Evolutionary conservation across 2,329 filamentous ascomycete genomes (phyloP).

Genomic region (Beauveria sp.): DNA sequence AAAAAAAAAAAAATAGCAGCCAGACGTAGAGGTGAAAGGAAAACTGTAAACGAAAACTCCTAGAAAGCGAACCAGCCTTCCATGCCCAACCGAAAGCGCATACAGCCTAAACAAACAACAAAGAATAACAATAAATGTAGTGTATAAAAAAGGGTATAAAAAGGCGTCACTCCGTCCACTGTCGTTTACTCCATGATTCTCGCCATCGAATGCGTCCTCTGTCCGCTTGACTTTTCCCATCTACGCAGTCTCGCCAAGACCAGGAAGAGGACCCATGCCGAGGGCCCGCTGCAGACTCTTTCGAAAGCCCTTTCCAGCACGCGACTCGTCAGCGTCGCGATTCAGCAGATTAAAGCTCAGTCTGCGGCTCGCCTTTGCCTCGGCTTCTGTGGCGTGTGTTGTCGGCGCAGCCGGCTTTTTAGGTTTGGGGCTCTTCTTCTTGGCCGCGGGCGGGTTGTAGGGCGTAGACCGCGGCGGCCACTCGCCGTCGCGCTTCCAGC

Average conservation of each 20-base stretch:
- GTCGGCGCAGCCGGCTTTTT: constrained; percentile 23
- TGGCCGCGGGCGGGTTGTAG: constrained; percentile 27
- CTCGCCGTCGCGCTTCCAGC: constrained; percentile 89
- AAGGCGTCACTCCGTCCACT: neutral
- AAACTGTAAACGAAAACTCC: neutral
- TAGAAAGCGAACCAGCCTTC: neutral
- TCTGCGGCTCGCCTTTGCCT: constrained; percentile 28
- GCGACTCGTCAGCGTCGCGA: constrained; percentile 26
- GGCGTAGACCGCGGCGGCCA: constrained; percentile 63
- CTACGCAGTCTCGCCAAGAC: constrained; percentile 10
- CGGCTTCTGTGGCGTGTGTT: constrained; percentile 16
- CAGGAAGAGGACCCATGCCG: constrained; percentile 26
- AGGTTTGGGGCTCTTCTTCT: constrained; percentile 33
- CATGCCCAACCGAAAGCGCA: neutral
- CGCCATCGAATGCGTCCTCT: neutral
- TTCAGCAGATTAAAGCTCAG: constrained; percentile 42
- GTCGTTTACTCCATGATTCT: neutral
- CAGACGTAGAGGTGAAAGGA: neutral
- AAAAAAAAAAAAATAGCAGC: neutral
- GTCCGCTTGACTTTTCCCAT: neutral
- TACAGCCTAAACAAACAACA: neutral
- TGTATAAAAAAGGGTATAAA: neutral
- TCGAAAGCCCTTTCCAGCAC: constrained; percentile 33
- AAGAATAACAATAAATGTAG: neutral
- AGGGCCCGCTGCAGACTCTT: constrained; percentile 40